Percentiles rank a stretch among this genome's conserved stretches.
These are phyloP conservation scores for Cerioporus squamosus DNA, from an alignment of 1,284 basidiomycete genomes.

Conservation along the genomic window DNA sequence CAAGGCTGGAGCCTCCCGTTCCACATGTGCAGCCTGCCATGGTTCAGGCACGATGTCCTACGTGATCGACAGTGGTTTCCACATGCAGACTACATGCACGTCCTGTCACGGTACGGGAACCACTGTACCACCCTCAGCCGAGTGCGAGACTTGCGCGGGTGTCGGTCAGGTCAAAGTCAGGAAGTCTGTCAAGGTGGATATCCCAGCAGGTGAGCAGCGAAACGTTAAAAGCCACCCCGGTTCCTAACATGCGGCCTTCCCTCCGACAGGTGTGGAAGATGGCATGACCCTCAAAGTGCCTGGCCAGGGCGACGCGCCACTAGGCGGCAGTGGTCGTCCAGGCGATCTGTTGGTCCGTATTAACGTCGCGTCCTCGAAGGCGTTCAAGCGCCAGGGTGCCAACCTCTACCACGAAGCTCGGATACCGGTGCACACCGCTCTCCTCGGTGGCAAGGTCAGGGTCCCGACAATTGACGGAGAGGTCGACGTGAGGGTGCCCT, in stretches of 20 bases:
- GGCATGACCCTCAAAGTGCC: conserved; percentile 93
- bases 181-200: conserved; percentile 82
- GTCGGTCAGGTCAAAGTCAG: conserved; percentile 86
- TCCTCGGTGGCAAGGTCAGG: conserved; percentile 90
- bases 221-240: conserved; percentile 4
- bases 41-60: conserved; percentile 88
- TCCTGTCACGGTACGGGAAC: conserved; percentile 87
- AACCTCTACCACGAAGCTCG: conserved; percentile 92
- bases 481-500: conserved; percentile 92
- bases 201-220: conserved; percentile 75
- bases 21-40: conserved; percentile 81
- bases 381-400: conserved; percentile 90
- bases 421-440: conserved; percentile 91
- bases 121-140: conserved; percentile 77
- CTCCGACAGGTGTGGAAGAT: conserved; percentile 84
- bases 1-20: conserved; percentile 86
- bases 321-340: conserved; percentile 74
- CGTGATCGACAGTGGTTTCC: conserved; percentile 94
- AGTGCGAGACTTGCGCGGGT: conserved; percentile 86
- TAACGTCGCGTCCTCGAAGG: conserved; percentile 81
- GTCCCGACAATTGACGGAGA: conserved; percentile 97
- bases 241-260: conserved; percentile 13
- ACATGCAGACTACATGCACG: conserved; percentile 94
- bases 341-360: conserved; percentile 93
- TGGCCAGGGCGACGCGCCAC: conserved; percentile 85